Evolutionary conservation across 257 asterid species (phyloP).

Genomic region (Solanum clarkiae): DNA sequence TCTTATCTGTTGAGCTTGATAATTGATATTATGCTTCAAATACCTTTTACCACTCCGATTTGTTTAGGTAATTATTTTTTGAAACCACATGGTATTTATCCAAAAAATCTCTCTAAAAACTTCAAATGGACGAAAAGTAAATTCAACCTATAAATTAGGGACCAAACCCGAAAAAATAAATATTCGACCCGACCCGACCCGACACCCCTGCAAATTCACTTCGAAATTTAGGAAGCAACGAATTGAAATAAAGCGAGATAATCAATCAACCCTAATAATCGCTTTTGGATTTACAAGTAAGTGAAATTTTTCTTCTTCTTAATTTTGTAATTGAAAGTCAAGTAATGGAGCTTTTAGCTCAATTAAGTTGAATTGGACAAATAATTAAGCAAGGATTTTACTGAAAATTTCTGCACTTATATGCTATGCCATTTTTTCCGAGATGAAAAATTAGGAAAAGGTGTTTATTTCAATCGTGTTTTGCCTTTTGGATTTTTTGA

Average conservation of each 20-base stretch:
- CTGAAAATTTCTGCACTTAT: background rate
- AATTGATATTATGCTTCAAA: too few species aligned
- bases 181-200: background rate
- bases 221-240: background rate
- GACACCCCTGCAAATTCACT: background rate
- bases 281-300: background rate
- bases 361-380: background rate
- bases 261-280: background rate
- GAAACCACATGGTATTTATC: too few species aligned
- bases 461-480: background rate
- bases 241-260: background rate
- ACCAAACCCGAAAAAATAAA: background rate
- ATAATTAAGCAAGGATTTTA: background rate
- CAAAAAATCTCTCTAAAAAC: background rate
- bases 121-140: background rate
- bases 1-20: background rate
- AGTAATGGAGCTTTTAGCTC: background rate
- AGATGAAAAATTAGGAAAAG: background rate
- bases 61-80: background rate
- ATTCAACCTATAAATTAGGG: background rate
- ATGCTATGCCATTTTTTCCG: background rate
- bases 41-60: background rate
- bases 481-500: background rate
- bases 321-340: background rate
- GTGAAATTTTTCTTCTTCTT: background rate